A percentile compares a stretch with the other conserved stretches of the same genome.
Conservation (phyloP, 768 basidiomycete genomes). For the Astraeus odoratus region DNA sequence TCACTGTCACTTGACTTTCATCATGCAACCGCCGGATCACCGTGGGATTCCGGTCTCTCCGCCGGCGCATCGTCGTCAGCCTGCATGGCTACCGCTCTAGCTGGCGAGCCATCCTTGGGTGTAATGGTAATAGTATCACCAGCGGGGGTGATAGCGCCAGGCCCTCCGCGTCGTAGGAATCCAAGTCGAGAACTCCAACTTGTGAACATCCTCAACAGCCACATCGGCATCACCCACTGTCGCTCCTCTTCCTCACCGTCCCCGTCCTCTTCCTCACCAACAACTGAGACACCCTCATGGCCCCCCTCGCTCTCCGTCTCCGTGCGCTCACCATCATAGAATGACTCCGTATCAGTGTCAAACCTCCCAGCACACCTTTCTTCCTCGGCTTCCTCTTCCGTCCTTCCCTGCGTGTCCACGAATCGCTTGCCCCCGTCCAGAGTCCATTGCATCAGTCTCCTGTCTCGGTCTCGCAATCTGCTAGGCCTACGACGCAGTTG, state of each 20-base stretch:
- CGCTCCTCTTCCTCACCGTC: constrained; percentile 37
- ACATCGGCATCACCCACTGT: constrained; percentile 65
- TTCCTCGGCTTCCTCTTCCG: constrained; percentile 73
- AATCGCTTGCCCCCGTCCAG: constrained; percentile 54
- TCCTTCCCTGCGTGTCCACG: constrained; percentile 64
- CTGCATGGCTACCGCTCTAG: too few species aligned
- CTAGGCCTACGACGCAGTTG: constrained; percentile 51
- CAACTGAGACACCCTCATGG: constrained; percentile 14
- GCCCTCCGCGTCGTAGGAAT: constrained; percentile 24
- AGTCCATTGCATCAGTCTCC: constrained; percentile 67
- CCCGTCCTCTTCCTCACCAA: constrained; percentile 8
- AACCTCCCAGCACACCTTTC: constrained; percentile 36
- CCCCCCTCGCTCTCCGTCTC: constrained; percentile 27
- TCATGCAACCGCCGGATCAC: too few species aligned
- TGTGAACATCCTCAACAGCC: constrained; percentile 70
- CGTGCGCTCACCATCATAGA: constrained; percentile 10
- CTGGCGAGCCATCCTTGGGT: constrained; percentile 5
- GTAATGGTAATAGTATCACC: constrained; percentile 13
- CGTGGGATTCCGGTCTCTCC: too few species aligned
- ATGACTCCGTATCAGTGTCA: constrained; percentile 23
- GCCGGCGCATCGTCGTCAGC: too few species aligned
- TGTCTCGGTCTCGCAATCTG: constrained; percentile 30
- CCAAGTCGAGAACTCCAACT: constrained; percentile 69
- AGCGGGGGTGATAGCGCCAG: constrained; percentile 10
- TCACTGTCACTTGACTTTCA: too few species aligned